phyloP scores from a whole-genome alignment of 2,329 filamentous ascomycete genomes.

The Drechslerella dactyloides region DNA sequence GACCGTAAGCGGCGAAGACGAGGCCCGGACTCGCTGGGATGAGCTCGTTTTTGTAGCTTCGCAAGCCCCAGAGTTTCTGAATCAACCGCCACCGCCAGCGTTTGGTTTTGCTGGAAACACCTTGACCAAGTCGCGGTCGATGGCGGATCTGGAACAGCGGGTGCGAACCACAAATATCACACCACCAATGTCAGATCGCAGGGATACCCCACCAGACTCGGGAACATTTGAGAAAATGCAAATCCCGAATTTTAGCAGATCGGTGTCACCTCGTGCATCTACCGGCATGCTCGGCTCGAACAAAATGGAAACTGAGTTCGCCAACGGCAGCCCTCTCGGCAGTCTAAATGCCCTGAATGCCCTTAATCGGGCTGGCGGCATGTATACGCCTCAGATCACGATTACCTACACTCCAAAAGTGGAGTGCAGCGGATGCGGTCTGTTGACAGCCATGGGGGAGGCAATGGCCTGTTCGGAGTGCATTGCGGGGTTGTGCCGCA shows the following conservation, averaged over 20 bases:
- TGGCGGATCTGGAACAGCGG: slow-evolving; percentile 50
- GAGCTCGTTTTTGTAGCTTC: slow-evolving; percentile 48
- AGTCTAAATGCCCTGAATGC: slow-evolving; percentile 26
- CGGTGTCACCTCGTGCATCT: slow-evolving; percentile 45
- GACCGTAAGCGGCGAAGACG: slow-evolving; percentile 41
- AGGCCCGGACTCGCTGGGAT: slow-evolving; percentile 47
- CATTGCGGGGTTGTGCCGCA: slow-evolving; percentile 46
- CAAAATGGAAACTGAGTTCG: slow-evolving; percentile 47
- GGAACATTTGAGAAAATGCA: slow-evolving; percentile 52
- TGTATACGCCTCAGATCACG: slow-evolving; percentile 48
- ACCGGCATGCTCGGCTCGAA: slow-evolving; percentile 46
- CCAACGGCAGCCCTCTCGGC: slow-evolving; percentile 22
- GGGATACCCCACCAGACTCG: slow-evolving; percentile 49
- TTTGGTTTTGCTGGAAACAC: slow-evolving; percentile 48
- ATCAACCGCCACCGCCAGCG: slow-evolving; percentile 43
- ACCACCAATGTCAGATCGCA: slow-evolving; percentile 47
- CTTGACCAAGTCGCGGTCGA: slow-evolving; percentile 48
- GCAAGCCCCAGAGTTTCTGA: slow-evolving; percentile 46
- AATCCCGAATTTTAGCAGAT: slow-evolving; percentile 49
- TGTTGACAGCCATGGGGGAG: slow-evolving; percentile 45
- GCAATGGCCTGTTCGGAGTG: slow-evolving; percentile 50
- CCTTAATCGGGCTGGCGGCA: slow-evolving; percentile 43
- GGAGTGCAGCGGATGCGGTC: slow-evolving; percentile 44
- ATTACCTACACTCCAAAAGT: slow-evolving; percentile 50
- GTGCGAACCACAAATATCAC: slow-evolving; percentile 49